Evolutionary conservation across 2,329 filamentous ascomycete genomes (phyloP).

Genomic region (Colletotrichum sojae): DNA sequence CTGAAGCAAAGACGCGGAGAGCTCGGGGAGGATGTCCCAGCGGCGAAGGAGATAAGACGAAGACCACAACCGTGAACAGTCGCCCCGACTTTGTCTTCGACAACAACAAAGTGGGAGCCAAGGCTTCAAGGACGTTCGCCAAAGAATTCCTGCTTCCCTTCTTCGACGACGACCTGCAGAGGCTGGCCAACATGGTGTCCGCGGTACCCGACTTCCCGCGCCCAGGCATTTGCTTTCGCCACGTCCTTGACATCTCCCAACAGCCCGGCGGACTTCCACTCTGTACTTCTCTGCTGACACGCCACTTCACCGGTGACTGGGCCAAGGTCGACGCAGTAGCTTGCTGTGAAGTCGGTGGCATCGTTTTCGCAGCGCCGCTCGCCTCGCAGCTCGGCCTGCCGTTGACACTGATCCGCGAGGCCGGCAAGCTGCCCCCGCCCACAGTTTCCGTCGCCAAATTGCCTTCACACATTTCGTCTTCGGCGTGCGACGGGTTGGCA

Average conservation of each 20-base stretch:
- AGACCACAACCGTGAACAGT: constrained; percentile 43
- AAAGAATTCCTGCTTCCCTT: constrained; percentile 59
- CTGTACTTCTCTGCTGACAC: constrained; percentile 64
- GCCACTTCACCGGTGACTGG: constrained; percentile 64
- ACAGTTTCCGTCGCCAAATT: constrained; percentile 62
- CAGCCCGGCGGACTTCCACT: constrained; percentile 64
- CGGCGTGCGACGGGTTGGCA: constrained; percentile 41
- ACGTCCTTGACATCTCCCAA: constrained; percentile 70
- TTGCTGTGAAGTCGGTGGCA: constrained; percentile 71
- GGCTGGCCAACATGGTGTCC: constrained; percentile 65
- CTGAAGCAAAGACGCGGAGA: constrained; percentile 53
- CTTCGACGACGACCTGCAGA: constrained; percentile 60
- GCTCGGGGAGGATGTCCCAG: constrained; percentile 51
- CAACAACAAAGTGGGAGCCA: constrained; percentile 63
- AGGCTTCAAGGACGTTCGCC: constrained; percentile 56
- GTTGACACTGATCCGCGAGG: constrained; percentile 66
- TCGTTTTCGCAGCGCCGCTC: constrained; percentile 67
- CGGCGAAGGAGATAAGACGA: constrained; percentile 35
- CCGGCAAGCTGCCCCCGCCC: constrained; percentile 72
- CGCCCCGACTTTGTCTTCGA: constrained; percentile 63
- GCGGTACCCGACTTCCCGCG: constrained; percentile 65
- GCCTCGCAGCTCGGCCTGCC: constrained; percentile 56
- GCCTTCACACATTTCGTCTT: constrained; percentile 68
- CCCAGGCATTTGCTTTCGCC: constrained; percentile 66
- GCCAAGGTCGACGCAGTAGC: constrained; percentile 59